Evolutionary conservation across 352 stramenopile species (phyloP).

Genomic region (Thalassiosira ordinaria): DNA sequence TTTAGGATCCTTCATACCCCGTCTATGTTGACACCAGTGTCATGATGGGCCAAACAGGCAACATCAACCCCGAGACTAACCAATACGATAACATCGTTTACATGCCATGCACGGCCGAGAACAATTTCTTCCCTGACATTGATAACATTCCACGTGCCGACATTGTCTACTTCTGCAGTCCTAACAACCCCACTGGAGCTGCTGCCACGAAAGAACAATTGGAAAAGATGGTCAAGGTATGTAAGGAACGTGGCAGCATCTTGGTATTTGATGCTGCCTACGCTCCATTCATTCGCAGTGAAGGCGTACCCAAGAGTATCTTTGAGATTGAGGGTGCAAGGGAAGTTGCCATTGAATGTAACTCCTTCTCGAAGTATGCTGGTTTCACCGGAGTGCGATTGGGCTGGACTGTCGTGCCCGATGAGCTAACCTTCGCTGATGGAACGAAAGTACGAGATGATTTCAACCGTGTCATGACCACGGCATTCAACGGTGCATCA

Average conservation of each 20-base stretch:
- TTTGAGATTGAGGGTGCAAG: constrained; percentile 89
- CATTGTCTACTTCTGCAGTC: constrained; percentile 90
- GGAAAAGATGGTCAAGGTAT: constrained; percentile 84
- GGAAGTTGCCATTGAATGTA: constrained; percentile 89
- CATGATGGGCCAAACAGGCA: constrained; percentile 88
- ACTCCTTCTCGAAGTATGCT: constrained; percentile 91
- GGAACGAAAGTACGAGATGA: constrained; percentile 86
- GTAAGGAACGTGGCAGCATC: constrained; percentile 86
- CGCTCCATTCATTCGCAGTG: constrained; percentile 88
- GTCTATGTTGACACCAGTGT: constrained; percentile 90
- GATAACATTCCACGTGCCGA: constrained; percentile 84
- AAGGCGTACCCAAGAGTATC: constrained; percentile 88
- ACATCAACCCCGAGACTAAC: constrained; percentile 82
- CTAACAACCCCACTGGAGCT: constrained; percentile 91
- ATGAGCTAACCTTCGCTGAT: constrained; percentile 87
- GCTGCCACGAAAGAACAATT: constrained; percentile 88
- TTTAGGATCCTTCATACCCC: constrained; percentile 88
- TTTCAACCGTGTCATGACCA: constrained; percentile 91
- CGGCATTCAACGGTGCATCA: constrained; percentile 89
- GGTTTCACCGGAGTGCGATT: constrained; percentile 90
- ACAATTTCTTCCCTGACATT: constrained; percentile 90
- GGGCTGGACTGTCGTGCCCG: constrained; percentile 89
- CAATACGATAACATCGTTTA: constrained; percentile 92
- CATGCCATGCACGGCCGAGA: constrained; percentile 89
- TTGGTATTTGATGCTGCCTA: constrained; percentile 91